A percentile compares a stretch with the other conserved stretches of the same genome.
These are phyloP conservation scores for Mrakiaceae sp. DNA, from an alignment of 1,284 basidiomycete genomes.

Conservation along the genomic window DNA sequence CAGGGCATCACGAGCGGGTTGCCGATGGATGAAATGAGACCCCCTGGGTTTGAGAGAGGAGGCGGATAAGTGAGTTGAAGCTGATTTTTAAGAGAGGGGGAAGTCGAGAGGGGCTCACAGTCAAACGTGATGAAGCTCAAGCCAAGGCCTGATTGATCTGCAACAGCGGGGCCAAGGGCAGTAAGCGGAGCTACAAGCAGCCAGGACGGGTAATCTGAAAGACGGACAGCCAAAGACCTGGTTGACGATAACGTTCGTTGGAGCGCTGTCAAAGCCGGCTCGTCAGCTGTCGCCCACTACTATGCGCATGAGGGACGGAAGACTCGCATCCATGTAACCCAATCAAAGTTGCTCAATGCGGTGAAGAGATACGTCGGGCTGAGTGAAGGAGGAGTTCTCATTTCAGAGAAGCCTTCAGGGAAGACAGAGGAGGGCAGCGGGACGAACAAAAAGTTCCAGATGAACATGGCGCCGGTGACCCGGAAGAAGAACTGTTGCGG, in stretches of 20 bases:
- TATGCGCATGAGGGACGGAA: background rate
- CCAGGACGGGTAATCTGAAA: background rate
- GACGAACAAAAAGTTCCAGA: constrained; percentile 15
- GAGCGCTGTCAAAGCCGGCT: background rate
- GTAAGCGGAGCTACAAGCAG: background rate
- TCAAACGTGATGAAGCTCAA: constrained; percentile 11
- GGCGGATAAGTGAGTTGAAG: background rate
- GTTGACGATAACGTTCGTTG: constrained; percentile 13
- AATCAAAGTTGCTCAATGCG: constrained; percentile 14
- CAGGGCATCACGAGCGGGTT: constrained; percentile 14
- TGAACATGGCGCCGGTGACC: constrained; percentile 11
- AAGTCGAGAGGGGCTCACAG: background rate
- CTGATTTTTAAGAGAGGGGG: background rate
- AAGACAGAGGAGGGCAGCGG: background rate
- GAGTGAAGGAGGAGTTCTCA: background rate
- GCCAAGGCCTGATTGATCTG: constrained; percentile 9
- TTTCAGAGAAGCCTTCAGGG: background rate
- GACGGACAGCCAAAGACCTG: constrained; percentile 13
- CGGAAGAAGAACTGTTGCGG: constrained; percentile 13
- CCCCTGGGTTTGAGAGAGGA: constrained; percentile 1
- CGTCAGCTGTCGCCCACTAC: no score
- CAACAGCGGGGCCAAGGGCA: background rate
- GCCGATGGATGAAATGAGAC: constrained; percentile 10
- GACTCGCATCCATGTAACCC: constrained; percentile 14
- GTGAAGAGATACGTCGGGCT: constrained; percentile 14